Percentiles rank a stretch among this genome's conserved stretches.
Evolutionary conservation across 371 early-diverging fungal species (phyloP).

Genomic region (Amoeboaphelidium protococcarum): DNA sequence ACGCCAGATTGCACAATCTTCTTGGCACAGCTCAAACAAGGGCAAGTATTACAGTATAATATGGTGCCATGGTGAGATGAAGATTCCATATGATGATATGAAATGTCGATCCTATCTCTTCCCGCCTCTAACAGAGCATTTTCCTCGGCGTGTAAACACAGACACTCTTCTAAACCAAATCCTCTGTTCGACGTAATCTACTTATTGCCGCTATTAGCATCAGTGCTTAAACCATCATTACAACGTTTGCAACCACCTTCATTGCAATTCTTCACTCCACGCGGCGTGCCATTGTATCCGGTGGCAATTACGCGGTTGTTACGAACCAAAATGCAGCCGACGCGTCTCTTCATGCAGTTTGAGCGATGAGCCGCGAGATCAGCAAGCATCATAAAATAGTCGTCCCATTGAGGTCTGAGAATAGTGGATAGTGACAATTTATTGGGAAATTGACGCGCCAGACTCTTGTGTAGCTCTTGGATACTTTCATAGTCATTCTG

Average conservation of each 20-base stretch:
- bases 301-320: constrained; percentile 72
- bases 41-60: constrained; percentile 70
- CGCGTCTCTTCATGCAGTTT: constrained; percentile 91
- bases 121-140: constrained; percentile 90
- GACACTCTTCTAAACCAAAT: constrained; percentile 48
- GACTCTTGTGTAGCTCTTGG: constrained; percentile 10
- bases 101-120: constrained; percentile 38
- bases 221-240: too few relatives aligned
- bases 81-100: too few relatives aligned
- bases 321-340: constrained; percentile 82
- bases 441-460: constrained; percentile 6
- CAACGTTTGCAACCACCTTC: constrained; percentile 87
- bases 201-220: too few relatives aligned
- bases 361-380: constrained; percentile 47
- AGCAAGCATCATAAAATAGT: constrained; percentile 89
- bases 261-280: constrained; percentile 66
- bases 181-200: constrained; percentile 38
- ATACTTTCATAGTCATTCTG: constrained; percentile 22
- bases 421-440: not conserved
- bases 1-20: constrained; percentile 89
- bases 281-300: constrained; percentile 95
- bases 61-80: constrained; percentile 16
- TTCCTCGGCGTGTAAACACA: constrained; percentile 97
- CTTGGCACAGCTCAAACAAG: constrained; percentile 22
- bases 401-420: constrained; percentile 47